Base-by-base conservation (phyloP, 495 filamentous ascomycete species). In the Aspergillus nanangensis region DNA sequence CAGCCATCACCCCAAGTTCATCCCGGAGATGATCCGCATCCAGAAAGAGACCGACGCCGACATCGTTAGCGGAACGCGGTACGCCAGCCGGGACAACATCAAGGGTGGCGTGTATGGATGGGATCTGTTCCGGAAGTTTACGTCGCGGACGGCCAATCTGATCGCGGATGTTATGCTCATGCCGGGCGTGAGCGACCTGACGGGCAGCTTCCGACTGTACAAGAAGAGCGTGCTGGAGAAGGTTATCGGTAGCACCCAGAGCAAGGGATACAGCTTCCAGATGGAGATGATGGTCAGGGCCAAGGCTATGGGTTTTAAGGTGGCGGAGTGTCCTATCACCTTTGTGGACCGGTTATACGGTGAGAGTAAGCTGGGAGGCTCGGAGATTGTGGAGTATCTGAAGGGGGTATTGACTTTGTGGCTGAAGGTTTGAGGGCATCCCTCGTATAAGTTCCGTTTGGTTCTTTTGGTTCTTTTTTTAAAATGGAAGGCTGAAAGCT, bases 261-360 rank as follows among this genome's bases (percentile, higher is more conserved):
- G 88, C 56, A 91, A 96, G 66, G 93, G 93, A 13, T 98, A 96
- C 62, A 92, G 88, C 20, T 97, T 97, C 76, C 93, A 98, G 81
- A 97, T 98, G 93, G 93, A 96, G 76, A 83, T 88, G 81, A 87
- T 88, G 83, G 88, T 94, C 3, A 78, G 92, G 41, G 93, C 93
- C 32, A 95, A 94, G 76, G 87, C 85, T 11, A 88, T 93, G 85
- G 90, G 91, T 2, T 93, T 77, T 67, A 86, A 76, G 41, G 89
- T 98, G 22, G 86, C 84, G 13, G 93, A 97, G 76, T 90, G 93
- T 46, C 93, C 92, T 4, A 97, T 98, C 53, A 84, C 80, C 18
- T 98, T 98, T 68, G 93, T 98, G 33, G 93, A 98, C 65, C 81
- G 93, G 32, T 69, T 98, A 27, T 96, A 94, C 61, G 93, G 93